Percentiles rank a stretch among this genome's conserved stretches.
Evolutionary conservation across 306 rosid genomes (phyloP).

Genomic region (Fragaria ananassa): DNA sequence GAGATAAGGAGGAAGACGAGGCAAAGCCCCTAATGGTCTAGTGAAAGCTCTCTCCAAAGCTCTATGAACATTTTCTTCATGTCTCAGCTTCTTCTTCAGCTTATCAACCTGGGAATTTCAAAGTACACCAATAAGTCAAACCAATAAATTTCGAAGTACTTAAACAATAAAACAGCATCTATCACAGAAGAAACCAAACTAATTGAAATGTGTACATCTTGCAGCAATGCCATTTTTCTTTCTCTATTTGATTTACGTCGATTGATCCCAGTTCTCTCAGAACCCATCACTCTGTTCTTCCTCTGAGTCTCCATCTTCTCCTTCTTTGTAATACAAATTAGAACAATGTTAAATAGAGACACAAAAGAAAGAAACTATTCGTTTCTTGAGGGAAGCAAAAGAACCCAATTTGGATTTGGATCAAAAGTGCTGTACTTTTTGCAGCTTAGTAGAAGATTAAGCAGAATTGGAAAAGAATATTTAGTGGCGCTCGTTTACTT

Average conservation of each 20-base stretch:
- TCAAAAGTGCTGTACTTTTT: constrained; percentile 42
- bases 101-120: constrained; percentile 63
- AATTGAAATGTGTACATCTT: constrained; percentile 53
- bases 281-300: constrained; percentile 39
- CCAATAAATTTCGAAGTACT: not conserved
- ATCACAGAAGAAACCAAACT: not conserved
- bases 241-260: constrained; percentile 69
- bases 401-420: constrained; percentile 52
- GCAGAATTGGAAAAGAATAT: constrained; percentile 21
- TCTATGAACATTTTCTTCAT: constrained; percentile 92
- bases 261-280: constrained; percentile 48
- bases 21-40: constrained; percentile 87
- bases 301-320: constrained; percentile 60
- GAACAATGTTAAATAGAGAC: constrained; percentile 15
- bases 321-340: constrained; percentile 42
- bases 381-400: constrained; percentile 48
- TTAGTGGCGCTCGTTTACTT: constrained; percentile 5
- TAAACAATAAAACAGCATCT: not conserved
- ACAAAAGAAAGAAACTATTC: constrained; percentile 33
- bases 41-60: constrained; percentile 91
- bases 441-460: constrained; percentile 24
- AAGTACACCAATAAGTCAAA: constrained; percentile 14
- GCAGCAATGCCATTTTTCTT: constrained; percentile 70
- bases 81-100: constrained; percentile 91
- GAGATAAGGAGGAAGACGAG: constrained; percentile 97